Evolutionary conservation across 2,329 filamentous ascomycete genomes (phyloP).

Genomic region (Aspergillus fumigatiaffinis): DNA sequence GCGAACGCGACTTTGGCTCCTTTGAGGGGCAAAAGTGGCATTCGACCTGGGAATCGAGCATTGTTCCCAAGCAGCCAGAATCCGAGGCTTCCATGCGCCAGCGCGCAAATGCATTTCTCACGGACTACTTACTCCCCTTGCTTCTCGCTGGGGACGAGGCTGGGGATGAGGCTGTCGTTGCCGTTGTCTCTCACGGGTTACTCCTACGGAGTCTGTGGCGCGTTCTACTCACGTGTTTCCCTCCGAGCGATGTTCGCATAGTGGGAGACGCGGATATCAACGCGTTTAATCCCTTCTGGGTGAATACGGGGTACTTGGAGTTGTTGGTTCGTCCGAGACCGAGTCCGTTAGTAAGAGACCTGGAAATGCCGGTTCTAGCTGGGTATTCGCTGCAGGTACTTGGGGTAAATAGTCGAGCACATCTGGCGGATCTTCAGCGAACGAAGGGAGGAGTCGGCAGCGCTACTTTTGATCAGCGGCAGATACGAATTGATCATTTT

Average conservation of each 20-base stretch:
- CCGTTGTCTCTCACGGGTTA: background rate
- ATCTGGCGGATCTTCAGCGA: background rate
- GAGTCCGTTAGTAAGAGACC: background rate
- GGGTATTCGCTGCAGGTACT: background rate
- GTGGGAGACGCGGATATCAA: background rate
- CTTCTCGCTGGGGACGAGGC: background rate
- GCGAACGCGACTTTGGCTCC: background rate
- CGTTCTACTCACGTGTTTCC: background rate
- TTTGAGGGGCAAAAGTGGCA: background rate
- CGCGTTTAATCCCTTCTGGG: background rate
- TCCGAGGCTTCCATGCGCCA: background rate
- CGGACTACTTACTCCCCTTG: background rate
- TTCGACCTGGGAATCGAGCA: background rate
- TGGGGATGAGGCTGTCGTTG: background rate
- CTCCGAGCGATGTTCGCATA: background rate
- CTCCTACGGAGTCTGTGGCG: background rate
- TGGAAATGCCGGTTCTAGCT: background rate
- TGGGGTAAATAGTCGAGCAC: background rate
- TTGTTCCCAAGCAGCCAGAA: background rate
- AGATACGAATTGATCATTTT: background rate
- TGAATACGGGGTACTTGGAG: background rate
- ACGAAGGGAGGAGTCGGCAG: background rate
- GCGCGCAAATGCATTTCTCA: background rate
- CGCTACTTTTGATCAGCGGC: background rate
- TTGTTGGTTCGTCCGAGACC: background rate